Base-by-base conservation (phyloP, 768 basidiomycete species). In the Cystobasidium tubakii region DNA sequence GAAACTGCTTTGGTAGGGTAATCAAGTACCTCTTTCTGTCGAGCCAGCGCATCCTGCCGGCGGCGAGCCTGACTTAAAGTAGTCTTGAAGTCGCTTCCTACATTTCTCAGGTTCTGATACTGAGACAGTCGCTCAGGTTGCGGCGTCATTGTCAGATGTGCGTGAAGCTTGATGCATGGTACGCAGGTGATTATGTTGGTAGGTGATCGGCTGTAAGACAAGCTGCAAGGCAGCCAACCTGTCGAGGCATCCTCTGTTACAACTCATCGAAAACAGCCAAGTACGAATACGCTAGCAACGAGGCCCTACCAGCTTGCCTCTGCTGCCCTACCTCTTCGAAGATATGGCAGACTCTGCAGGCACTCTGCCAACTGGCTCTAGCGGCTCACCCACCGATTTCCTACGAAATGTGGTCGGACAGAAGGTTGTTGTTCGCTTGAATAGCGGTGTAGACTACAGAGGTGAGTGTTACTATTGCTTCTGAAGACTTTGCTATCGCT, bases 401-500 rank as follows among this genome's bases (percentile, higher is more conserved):
- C 75, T 79, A 55, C 77, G 76, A 82, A 91, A 90, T 36, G 93
- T 97, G 25, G 93, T 97, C 9, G 95, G 95, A n/a, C 95, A 95
- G 81, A 86, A 86, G 73, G 94, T 97, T 65, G 90, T 94, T 73
- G 95, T 97, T 54, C 85, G 94, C 73, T 84, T 98, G 60, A 90
- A 89, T 21, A 91, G 89, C 23, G 94, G 94, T 1, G 90, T 98
- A 1, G 93, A 96, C 81, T 96, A 98, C 82, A 86, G 88, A 78
- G 94, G 94, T 92, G 73, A 50, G 86, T 80, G 13, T 43, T 21
- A 69, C 13, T 31, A 27, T 69, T 46, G n/a, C 55, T 43, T 43
- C 44, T 15, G 23, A 34, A 50, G 25, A 25, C 43, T 29, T 15
- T 27, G 31, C 63, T 65, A 23, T 12, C 3, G 25, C 63, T 65